Evolutionary conservation across 2,329 filamentous ascomycete species (phyloP).

Genomic region (Gliomastix tumulicola): DNA sequence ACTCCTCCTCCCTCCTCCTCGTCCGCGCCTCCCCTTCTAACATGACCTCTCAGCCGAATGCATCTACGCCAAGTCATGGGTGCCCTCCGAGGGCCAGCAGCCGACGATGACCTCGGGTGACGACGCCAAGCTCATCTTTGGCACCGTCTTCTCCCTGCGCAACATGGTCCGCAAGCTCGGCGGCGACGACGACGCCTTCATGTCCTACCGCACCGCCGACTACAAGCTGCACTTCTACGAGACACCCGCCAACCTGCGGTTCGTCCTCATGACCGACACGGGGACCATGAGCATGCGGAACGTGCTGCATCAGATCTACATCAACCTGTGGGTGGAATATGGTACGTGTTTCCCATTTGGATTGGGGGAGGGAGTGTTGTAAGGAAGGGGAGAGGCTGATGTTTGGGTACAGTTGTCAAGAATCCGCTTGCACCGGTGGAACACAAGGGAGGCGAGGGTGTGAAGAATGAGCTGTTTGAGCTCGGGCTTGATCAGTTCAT

Average conservation of each 20-base stretch:
- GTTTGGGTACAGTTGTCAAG: constrained; percentile 50
- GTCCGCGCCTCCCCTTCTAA: constrained; percentile 1
- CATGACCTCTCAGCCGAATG: constrained; percentile 70
- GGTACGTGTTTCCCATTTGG: constrained; percentile 40
- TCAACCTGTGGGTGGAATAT: constrained; percentile 96
- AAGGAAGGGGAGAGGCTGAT: background rate
- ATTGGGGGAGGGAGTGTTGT: background rate
- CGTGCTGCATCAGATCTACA: constrained; percentile 95
- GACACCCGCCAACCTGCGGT: constrained; percentile 90
- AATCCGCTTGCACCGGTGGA: constrained; percentile 63
- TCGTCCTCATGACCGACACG: constrained; percentile 93
- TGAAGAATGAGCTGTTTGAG: constrained; percentile 65
- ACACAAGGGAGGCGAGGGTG: constrained; percentile 61
- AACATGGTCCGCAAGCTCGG: constrained; percentile 97
- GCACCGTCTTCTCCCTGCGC: constrained; percentile 89
- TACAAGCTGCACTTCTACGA: constrained; percentile 99
- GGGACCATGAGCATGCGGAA: constrained; percentile 85
- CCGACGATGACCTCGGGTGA: constrained; percentile 46
- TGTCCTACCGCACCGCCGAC: constrained; percentile 85
- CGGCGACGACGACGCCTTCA: constrained; percentile 89
- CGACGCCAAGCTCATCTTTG: constrained; percentile 95
- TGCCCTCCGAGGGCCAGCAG: constrained; percentile 41
- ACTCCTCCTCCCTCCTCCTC: background rate
- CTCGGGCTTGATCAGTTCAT: constrained; percentile 73
- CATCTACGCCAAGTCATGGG: constrained; percentile 90